These are phyloP conservation scores for Sporopachydermia lactativora DNA, from an alignment of 805 yeast genomes.

Conservation along the genomic window DNA sequence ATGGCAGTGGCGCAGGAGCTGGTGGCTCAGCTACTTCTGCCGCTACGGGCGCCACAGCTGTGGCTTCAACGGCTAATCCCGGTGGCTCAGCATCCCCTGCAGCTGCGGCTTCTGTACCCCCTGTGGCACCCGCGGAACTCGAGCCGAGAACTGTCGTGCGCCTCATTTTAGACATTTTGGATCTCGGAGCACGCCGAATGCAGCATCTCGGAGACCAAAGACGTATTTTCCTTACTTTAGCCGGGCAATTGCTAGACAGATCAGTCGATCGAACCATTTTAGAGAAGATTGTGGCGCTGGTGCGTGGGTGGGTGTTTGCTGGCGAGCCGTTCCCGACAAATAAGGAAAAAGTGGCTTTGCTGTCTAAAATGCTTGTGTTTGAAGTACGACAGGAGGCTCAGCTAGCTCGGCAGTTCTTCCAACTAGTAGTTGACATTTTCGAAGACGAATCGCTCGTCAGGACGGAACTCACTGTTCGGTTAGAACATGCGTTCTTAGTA, in stretches of 20 bases:
- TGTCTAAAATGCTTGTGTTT: slow-evolving; percentile 86
- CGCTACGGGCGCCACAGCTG: slow-evolving; percentile 12
- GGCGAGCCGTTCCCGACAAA: slow-evolving; percentile 84
- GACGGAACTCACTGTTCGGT: slow-evolving; percentile 81
- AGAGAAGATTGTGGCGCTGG: slow-evolving; percentile 60
- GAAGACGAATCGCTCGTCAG: slow-evolving; percentile 64
- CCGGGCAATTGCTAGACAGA: slow-evolving; percentile 84
- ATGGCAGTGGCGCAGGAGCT: slow-evolving; percentile 6
- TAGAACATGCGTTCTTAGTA: slow-evolving; percentile 92
- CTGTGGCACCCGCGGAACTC: slow-evolving; percentile 27
- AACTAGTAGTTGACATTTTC: slow-evolving; percentile 77
- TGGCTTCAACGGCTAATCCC: slow-evolving; percentile 6
- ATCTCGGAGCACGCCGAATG: slow-evolving; percentile 67
- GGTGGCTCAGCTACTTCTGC: slow-evolving; percentile 11
- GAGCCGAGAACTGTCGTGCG: slow-evolving; percentile 74
- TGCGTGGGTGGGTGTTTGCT: slow-evolving; percentile 82
- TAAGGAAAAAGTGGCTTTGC: slow-evolving; percentile 89
- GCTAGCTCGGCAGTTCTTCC: slow-evolving; percentile 64
- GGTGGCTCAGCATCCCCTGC: slow-evolving; percentile 19
- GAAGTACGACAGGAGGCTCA: slow-evolving; percentile 80
- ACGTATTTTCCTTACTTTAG: slow-evolving; percentile 67
- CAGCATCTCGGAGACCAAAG: slow-evolving; percentile 88
- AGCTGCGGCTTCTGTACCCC: slow-evolving; percentile 7
- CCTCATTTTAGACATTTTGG: slow-evolving; percentile 60
- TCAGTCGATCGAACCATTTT: slow-evolving; percentile 67